Conservation (phyloP, 768 basidiomycete species). For the Tricholoma saponaceum region DNA sequence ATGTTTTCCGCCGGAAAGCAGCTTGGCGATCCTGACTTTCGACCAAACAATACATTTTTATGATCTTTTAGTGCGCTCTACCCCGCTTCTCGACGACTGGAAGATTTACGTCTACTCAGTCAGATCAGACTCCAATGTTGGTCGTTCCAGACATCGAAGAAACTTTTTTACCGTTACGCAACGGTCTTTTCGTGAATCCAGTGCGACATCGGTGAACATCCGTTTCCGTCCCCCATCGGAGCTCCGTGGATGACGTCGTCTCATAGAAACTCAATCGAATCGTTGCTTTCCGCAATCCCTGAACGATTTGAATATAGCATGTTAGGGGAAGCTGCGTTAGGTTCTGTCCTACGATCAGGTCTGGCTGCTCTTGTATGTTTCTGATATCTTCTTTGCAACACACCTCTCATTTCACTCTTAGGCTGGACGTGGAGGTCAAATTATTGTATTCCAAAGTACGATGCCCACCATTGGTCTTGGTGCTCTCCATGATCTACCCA, state of each 20-base stretch:
- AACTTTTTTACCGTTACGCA: slow-evolving; percentile 74
- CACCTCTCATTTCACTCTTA: slow-evolving; percentile 13
- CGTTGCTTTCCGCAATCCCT: slow-evolving; percentile 63
- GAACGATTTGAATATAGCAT: slow-evolving; percentile 49
- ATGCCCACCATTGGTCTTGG: slow-evolving; percentile 72
- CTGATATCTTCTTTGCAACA: neutral
- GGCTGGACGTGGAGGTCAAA: slow-evolving; percentile 75
- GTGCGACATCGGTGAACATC: slow-evolving; percentile 57
- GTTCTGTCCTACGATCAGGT: slow-evolving; percentile 69
- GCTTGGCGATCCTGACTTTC: slow-evolving; percentile 80
- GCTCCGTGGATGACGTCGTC: slow-evolving; percentile 1
- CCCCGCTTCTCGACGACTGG: slow-evolving; percentile 9
- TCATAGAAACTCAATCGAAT: slow-evolving; percentile 59
- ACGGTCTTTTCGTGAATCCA: slow-evolving; percentile 77
- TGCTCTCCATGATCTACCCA: slow-evolving; percentile 50
- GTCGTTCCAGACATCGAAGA: slow-evolving; percentile 91
- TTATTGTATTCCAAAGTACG: slow-evolving; percentile 66
- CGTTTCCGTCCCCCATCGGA: neutral
- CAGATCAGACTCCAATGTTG: slow-evolving; percentile 61
- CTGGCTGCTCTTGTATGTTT: slow-evolving; percentile 66
- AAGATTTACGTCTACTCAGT: slow-evolving; percentile 30
- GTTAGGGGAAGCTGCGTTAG: slow-evolving; percentile 61
- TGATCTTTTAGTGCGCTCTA: slow-evolving; percentile 70
- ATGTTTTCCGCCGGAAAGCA: slow-evolving; percentile 50
- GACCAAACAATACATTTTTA: slow-evolving; percentile 83